Evolutionary conservation across 2,329 filamentous ascomycete genomes (phyloP).

Genomic region (Oidium heveae): DNA sequence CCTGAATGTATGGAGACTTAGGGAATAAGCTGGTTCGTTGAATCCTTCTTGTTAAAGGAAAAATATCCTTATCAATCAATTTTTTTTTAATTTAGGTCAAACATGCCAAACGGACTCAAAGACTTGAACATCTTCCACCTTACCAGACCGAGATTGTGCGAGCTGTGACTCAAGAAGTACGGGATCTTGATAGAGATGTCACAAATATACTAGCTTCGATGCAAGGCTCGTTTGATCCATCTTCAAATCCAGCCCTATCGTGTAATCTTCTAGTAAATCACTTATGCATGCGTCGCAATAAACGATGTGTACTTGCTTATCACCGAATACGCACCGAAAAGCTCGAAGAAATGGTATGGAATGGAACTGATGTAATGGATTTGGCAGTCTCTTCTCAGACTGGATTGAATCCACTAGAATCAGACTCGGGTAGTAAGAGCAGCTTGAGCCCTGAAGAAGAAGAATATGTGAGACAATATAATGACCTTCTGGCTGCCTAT

Average conservation of each 20-base stretch:
- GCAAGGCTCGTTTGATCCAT: slow-evolving; percentile 67
- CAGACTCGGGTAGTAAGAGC: slow-evolving; percentile 19
- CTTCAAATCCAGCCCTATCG: slow-evolving; percentile 57
- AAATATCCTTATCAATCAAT: neutral
- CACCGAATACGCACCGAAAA: slow-evolving; percentile 78
- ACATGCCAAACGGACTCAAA: slow-evolving; percentile 85
- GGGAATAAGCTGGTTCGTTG: slow-evolving; percentile 39
- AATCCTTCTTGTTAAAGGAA: neutral
- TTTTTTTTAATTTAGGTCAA: slow-evolving; percentile 36
- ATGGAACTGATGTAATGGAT: slow-evolving; percentile 61
- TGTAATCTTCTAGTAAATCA: slow-evolving; percentile 84
- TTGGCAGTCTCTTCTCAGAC: slow-evolving; percentile 23
- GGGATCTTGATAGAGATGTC: slow-evolving; percentile 76
- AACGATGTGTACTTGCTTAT: slow-evolving; percentile 83
- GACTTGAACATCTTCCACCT: slow-evolving; percentile 60
- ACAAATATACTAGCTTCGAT: slow-evolving; percentile 57
- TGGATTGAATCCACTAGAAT: slow-evolving; percentile 5
- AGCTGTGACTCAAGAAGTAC: slow-evolving; percentile 67
- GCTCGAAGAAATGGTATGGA: slow-evolving; percentile 84
- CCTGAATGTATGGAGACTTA: slow-evolving; percentile 41
- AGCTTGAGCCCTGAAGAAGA: slow-evolving; percentile 88
- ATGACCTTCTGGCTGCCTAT: slow-evolving; percentile 78
- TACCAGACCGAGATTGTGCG: slow-evolving; percentile 87
- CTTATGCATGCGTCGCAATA: slow-evolving; percentile 84
- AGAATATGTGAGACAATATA: slow-evolving; percentile 81